Evolutionary conservation across 495 filamentous ascomycete species (phyloP), one percentile per base, ranked within the genome.

Genomic region (Schizothecium vesticola): DNA sequence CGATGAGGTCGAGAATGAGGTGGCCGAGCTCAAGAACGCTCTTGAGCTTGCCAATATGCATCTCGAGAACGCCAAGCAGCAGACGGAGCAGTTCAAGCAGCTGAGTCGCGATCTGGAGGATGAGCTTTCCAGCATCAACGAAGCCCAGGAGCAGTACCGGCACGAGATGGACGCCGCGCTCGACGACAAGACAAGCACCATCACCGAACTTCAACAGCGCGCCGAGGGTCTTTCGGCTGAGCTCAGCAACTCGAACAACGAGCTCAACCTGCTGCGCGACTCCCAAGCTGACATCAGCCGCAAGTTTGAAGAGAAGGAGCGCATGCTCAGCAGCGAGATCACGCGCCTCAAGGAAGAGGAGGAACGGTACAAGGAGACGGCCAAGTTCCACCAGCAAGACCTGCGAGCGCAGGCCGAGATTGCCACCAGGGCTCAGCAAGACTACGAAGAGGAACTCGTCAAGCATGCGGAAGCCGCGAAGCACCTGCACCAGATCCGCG

Each of bases 381-480:
- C 90, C n/a, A 84, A 88, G 64, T 91, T 89, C 77, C 90, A 95
- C 74, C 91, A 94, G 78, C 91, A 94, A 65, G 94, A 98, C 72
- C 82, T 98, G 22, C 92, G 94, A 63, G 90, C 91, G 1, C 96
- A 99, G 78, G 93, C 94, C 24, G 89, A 93, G 25, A 99, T 99
- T 75, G 91, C 96, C 3, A 87, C 92, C 64, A 91, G 91, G 74
- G 93, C 95, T 8, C 96, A 98, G 76, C 89, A 96, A 70, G 93
- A 94, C 69, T 99, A 99, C 72, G 96, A 99, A 76, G 87, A 85
- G 63, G 96, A 98, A 72, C 84, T 98, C 1, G 87, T 97, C 72
- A 96, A 94, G 77, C 96, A 99, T 75, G 94, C 93, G 3, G 92
- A 97, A 68, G 94, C 96, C 19, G 92, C 94, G 1, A 92, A 92